Percentiles rank a stretch among this genome's conserved stretches.
Evolutionary conservation across 108 stramenopile species (phyloP).

Genomic region (Discostella stelligeroides): DNA sequence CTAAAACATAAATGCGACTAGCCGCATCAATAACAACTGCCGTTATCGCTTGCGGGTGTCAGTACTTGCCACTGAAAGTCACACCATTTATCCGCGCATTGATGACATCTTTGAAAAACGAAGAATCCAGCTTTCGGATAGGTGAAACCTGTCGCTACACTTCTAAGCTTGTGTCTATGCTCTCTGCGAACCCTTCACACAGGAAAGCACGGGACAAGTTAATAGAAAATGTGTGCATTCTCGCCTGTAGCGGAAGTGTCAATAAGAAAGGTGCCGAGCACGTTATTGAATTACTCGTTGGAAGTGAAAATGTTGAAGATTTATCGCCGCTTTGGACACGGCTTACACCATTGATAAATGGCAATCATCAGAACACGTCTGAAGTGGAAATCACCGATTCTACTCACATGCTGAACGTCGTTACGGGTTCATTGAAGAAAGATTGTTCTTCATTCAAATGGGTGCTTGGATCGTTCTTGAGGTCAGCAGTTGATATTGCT

Average conservation of each 20-base stretch:
- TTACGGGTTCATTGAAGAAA: slow-evolving; percentile 32
- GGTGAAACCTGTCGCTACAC: slow-evolving; percentile 40
- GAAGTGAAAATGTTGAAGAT: slow-evolving; percentile 19
- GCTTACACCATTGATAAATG: slow-evolving; percentile 17
- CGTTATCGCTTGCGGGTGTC: slow-evolving; percentile 45
- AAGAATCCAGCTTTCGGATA: slow-evolving; percentile 37
- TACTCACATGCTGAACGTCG: slow-evolving; percentile 31
- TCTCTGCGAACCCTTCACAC: slow-evolving; percentile 26
- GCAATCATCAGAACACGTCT: slow-evolving; percentile 1
- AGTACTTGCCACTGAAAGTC: slow-evolving; percentile 59
- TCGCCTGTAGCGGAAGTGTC: slow-evolving; percentile 33
- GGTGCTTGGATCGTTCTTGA: slow-evolving; percentile 20
- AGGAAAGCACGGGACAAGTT: slow-evolving; percentile 46
- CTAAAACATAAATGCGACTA: slow-evolving; percentile 50
- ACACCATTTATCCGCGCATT: slow-evolving; percentile 69
- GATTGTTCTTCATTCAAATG: slow-evolving; percentile 2
- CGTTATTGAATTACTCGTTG: slow-evolving; percentile 34
- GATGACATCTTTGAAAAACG: slow-evolving; percentile 78
- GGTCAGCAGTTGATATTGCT: slow-evolving; percentile 26
- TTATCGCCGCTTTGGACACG: slow-evolving; percentile 36
- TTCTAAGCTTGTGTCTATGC: slow-evolving; percentile 30
- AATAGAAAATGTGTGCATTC: slow-evolving; percentile 51
- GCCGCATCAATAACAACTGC: slow-evolving; percentile 49
- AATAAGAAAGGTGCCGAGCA: slow-evolving; percentile 22
- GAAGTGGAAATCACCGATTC: slow-evolving; percentile 24